phyloP scores from a whole-genome alignment of 1,284 basidiomycete species.

The Ustilago crameri region DNA sequence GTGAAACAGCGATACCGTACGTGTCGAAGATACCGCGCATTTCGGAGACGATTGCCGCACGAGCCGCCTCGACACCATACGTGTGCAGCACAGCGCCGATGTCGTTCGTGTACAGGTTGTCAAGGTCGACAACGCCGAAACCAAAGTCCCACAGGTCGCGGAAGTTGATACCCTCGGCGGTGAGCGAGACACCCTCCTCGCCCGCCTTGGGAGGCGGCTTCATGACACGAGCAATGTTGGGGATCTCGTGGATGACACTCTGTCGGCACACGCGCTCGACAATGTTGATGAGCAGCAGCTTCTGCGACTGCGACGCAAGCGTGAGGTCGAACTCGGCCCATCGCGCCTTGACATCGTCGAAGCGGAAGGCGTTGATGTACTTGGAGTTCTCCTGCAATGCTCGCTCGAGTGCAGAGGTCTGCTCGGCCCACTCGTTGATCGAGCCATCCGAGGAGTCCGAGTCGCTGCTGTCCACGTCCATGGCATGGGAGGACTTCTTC shows the following conservation, averaged over 20 bases:
- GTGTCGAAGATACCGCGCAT: constrained; percentile 90
- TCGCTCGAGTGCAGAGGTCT: constrained; percentile 69
- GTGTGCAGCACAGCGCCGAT: constrained; percentile 90
- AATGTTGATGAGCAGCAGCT: constrained; percentile 67
- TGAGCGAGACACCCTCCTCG: constrained; percentile 50
- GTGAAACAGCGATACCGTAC: constrained; percentile 96
- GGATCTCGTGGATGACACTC: constrained; percentile 66
- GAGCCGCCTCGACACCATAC: constrained; percentile 74
- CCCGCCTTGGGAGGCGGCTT: constrained; percentile 60
- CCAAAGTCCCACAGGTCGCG: constrained; percentile 89
- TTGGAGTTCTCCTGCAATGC: constrained; percentile 71
- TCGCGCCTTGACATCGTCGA: constrained; percentile 74
- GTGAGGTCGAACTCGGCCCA: constrained; percentile 67
- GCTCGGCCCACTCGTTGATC: constrained; percentile 62
- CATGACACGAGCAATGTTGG: constrained; percentile 61
- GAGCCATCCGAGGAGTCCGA: constrained; percentile 52
- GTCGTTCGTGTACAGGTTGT: constrained; percentile 92
- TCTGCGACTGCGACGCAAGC: constrained; percentile 58
- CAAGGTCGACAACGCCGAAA: constrained; percentile 81
- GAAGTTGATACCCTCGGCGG: constrained; percentile 75
- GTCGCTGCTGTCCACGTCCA: constrained; percentile 60
- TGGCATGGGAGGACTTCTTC: constrained; percentile 34
- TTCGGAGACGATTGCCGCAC: constrained; percentile 73
- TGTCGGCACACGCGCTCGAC: constrained; percentile 65
- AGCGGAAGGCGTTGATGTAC: constrained; percentile 77